A percentile compares a stretch with the other conserved stretches of the same genome.
These are phyloP conservation scores for Arabidopsis hybrid DNA, from an alignment of 441 rosid genomes.

Conservation along the genomic window DNA sequence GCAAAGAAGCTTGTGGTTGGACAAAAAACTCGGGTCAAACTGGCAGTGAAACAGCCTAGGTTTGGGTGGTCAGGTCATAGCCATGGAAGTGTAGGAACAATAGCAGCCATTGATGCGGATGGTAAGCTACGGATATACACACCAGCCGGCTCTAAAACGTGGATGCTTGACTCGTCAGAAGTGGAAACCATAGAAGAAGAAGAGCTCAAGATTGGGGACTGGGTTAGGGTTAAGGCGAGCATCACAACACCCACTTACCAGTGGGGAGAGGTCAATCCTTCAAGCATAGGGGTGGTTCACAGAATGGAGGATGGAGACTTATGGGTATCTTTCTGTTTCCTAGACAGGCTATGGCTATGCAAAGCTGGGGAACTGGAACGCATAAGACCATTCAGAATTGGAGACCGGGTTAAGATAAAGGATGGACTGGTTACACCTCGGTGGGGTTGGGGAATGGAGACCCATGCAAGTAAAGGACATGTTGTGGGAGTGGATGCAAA, in stretches of 20 bases:
- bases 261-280: conserved; percentile 96
- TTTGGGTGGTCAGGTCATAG: conserved; percentile 95
- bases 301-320: conserved; percentile 82
- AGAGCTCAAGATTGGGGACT: conserved; percentile 83
- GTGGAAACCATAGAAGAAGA: conserved; percentile 84
- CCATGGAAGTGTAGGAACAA: conserved; percentile 80
- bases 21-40: conserved; percentile 81
- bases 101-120: conserved; percentile 92
- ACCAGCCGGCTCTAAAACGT: conserved; percentile 86
- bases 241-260: conserved; percentile 82
- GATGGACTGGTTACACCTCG: conserved; percentile 84
- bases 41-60: conserved; percentile 87
- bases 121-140: conserved; percentile 95
- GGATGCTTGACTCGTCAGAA: conserved; percentile 99
- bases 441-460: conserved; percentile 99
- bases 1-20: conserved; percentile 71
- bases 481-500: conserved; percentile 96
- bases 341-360: conserved; percentile 94
- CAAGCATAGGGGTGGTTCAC: conserved; percentile 91
- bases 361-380: conserved; percentile 89
- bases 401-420: conserved; percentile 81
- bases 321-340: conserved; percentile 89
- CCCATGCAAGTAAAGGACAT: conserved; percentile 85
- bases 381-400: conserved; percentile 74
- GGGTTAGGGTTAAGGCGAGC: conserved; percentile 82